Base-by-base conservation (phyloP, 352 stramenopile genomes). In the Blastocystis sp. region DNA sequence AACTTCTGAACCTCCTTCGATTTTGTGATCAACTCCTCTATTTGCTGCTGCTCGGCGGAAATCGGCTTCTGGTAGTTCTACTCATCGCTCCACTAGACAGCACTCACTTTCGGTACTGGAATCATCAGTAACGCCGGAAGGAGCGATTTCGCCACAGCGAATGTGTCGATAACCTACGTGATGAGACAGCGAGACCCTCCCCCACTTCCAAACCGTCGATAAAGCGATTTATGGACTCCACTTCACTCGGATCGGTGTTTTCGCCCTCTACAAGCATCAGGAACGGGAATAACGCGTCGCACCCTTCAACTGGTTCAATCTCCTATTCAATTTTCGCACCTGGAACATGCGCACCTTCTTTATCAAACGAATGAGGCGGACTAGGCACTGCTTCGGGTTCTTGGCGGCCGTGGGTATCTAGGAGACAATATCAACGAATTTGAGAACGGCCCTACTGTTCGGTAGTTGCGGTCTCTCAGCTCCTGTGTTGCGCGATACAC, bases 51-150 rank as follows among this genome's bases (percentile, higher is more conserved):
- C 45, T 85, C 74, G 19, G 29, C 19, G 29, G 55, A 61, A 67
- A 85, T 85, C 2, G 74, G 74, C 61, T 85, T 85, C 60, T 85
- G 74, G 26, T 85, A 85, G 31, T 85, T 85, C 74, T 85, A 69
- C 55, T 2, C 13, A 24, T 66, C 45, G 45, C 51, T 24, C 21
- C 12, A 13, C 1, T 67, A 10, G 16, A 41, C 24, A 3, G 61
- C 1, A 29, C 21, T 12, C 41, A 85, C 74, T 50, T 85, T 85
- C 12, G 74, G 74, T 31, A 59, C 29, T 3, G 55, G 41, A 41
- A 85, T 85, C 74, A 85, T 85, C 2, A 85, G 21, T 55, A 85
- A 24, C 21, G 21, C 45, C 31, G 74, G 74, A 69, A 85, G 26
- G 24, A 85, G 59, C 21, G 55, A 62, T 26, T 85, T 85, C 10